Base-by-base conservation (phyloP, 2,329 filamentous ascomycete genomes). In the Daldinia eschscholtzii region DNA sequence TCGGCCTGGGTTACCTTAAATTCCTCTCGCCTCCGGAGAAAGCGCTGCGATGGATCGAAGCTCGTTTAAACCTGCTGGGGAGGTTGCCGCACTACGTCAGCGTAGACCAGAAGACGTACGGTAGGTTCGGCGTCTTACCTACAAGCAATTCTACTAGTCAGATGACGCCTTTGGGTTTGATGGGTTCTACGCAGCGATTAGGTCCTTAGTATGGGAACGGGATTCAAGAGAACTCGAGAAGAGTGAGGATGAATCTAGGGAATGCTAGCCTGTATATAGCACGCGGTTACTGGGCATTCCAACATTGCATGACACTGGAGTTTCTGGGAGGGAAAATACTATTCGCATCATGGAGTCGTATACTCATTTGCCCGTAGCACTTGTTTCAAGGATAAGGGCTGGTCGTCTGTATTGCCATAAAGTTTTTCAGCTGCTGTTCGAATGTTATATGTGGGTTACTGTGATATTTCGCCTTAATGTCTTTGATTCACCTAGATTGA, bases 91-190 rank as follows among this genome's bases (percentile, higher is more conserved):
- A 97, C 81, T 98, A 97, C 76, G 92, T 98, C 55, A 97, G 93
- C 64, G 91, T 98, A 15, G 95, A 98, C 77, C 94, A 97, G 81
- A 98, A 97, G 85, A 97, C 93, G 5, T 97, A 95, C 76, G 95
- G 95, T 6, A 87, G 95, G 60, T 98, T 97, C 75, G 95, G 95
- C 1, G 92, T 98, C 13, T 83, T 98, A 64, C 95, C 94, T 2
- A 86, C 89, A 1, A 84, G 75, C 72, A 76, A 76, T 44, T 78
- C 80, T 61, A 77, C 80, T 18, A 75, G 80, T 52, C 77, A 81
- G 6, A 81, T 83, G 70, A 79, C 85, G 15, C 83, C 86, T 1
- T 83, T 92, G 73, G 89, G 89, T 61, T 87, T 92, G 65, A 83
- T 92, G 50, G 89, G 87, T 18, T 86, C 84, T 57, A 86, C 86